Evolutionary conservation across 2,329 filamentous ascomycete genomes (phyloP), one percentile per base, ranked within the genome.

Genomic region (Calonectria pauciramosa): DNA sequence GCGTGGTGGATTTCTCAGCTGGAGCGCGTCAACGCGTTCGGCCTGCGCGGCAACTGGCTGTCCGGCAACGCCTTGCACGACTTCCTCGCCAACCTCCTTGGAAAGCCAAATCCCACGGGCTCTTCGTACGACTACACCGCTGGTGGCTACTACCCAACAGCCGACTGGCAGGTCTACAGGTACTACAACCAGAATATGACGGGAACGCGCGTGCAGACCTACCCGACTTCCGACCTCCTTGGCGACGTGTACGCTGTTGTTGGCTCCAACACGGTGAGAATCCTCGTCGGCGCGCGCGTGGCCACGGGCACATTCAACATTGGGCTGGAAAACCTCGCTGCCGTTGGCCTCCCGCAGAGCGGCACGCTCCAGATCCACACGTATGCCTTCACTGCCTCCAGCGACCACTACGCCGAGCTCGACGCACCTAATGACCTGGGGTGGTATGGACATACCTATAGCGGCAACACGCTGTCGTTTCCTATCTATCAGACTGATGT

Each of bases 1-100:
- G 88, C 84, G 0, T 90, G 84, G 82, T 89, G 85, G 82, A 87
- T 90, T 41, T 79, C 85, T 2, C 86, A 86, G 30, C 84, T 90
- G 1, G 88, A 90, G 73, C 84, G 88, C 0, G 80, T 85, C 78
- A 83, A 89, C 70, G 77, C 84, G 5, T 77, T 80, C 11, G 87
- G 87, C 0, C 80, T 89, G 0, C 83, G 87, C 4, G 87, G 85
- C 0, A 89, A 89, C 73, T 89, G 88, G 88, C 83, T 83, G 6
- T 82, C 81, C 3, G 83, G 81, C n/a, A 80, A 77, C 23, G 79
- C 79, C 0, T 81, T 89, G 13, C 88, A 88, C 76, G 87, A 89
- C 71, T 85, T 84, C 26, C 71, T 89, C 30, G 88, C 86, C 10
- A 82, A 83, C 49, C 81, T 89, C 10, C 13, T 78, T 0, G 68